A percentile compares a stretch with the other conserved stretches of the same genome.
phyloP scores from a whole-genome alignment of 2,329 filamentous ascomycete genomes.

The Diaporthe sp. region DNA sequence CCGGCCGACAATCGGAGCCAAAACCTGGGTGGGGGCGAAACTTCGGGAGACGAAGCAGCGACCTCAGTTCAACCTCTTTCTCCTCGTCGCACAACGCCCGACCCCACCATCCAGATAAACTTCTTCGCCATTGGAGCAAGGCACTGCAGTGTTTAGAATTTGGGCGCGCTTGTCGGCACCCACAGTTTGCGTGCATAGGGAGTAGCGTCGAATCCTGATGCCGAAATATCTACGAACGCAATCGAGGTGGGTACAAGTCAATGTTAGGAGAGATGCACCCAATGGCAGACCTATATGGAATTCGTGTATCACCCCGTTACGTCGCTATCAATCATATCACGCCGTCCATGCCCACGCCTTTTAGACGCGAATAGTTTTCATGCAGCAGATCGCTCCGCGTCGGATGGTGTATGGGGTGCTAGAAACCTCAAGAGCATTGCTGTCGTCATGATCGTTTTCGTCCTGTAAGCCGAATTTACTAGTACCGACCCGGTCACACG shows the following conservation, averaged over 20 bases:
- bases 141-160: neutral
- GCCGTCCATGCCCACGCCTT: neutral
- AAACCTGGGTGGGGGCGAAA: neutral
- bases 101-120: neutral
- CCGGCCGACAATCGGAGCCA: conserved; percentile 34
- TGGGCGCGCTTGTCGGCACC: conserved; percentile 1
- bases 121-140: neutral
- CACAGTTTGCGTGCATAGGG: neutral
- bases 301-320: neutral
- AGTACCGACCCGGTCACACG: conserved; percentile 30
- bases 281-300: neutral
- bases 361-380: neutral
- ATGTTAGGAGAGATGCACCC: neutral
- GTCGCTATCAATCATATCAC: neutral
- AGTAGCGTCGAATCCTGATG: neutral
- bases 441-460: conserved; percentile 18
- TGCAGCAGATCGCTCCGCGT: conserved; percentile 35
- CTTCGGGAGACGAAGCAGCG: conserved; percentile 3
- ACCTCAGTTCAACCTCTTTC: too few species aligned
- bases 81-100: neutral
- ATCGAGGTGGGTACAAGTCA: neutral
- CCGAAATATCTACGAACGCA: neutral
- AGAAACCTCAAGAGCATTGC: neutral
- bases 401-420: conserved; percentile 1
- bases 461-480: conserved; percentile 26